Evolutionary conservation across 257 asterid genomes (phyloP), one percentile per base, ranked within the genome.

Genomic region (Datura wrightii): DNA sequence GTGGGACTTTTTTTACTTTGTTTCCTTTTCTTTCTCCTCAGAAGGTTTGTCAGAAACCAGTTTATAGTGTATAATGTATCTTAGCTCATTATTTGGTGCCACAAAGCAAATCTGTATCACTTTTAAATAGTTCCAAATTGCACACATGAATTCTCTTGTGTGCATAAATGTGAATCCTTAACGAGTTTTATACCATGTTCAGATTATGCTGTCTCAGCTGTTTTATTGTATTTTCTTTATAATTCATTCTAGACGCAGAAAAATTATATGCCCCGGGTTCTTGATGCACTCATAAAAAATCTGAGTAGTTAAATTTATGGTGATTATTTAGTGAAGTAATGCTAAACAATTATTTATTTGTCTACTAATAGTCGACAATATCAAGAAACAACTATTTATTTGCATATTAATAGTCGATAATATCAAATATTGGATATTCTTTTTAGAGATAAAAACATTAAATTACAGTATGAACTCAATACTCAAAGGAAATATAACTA

Each of bases 1-100:
- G 6, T 55, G 48, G 15, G 1, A 10, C 10, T 10, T 50, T 34
- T 34, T 36, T 36, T 48, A 16, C 7, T 83, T 53, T 5, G 53
- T 15, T 52, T 42, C 36, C 15, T 44, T 42, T 58, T 69, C 50
- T 16, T 69, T 67, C 55, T 15, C 60, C 44, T 41, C 55, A 5
- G 5, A 44, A 2, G 18, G 44, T 44, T 78, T 10, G 0, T 41
- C 79, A 70, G 79, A 70, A 18, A 70, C 54, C 8, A 41, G 8
- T 70, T 9, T 70, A 41, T 70, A 41, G 54, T 41, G 79, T 70
- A 39, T 41, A 70, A 70, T 70, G 41, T 41, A 41, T 41, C 54
- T 53, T 69, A 37, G 79, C 79, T 69, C 79, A 69, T 70, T 70
- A 41, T 70, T 69, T 70, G 54, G 54, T 41, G 79, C 79, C 79